phyloP scores from a whole-genome alignment of 2,329 filamentous ascomycete species.

The Aciculosporium take region DNA sequence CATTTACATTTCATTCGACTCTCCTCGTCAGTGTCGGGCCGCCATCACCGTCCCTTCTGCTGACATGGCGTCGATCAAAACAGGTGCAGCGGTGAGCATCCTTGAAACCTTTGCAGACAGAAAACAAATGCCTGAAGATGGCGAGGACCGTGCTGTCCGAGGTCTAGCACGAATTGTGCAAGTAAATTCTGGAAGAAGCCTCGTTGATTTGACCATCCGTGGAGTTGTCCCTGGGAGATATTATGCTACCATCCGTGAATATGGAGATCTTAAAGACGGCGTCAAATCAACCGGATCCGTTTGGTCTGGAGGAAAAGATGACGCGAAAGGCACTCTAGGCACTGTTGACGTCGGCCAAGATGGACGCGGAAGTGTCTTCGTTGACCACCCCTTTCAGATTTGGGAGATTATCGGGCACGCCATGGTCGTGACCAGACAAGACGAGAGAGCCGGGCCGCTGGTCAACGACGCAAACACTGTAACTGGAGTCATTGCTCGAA shows the following conservation, averaged over 20 bases:
- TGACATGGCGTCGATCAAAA: conserved; percentile 6
- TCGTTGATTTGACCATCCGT: conserved; percentile 76
- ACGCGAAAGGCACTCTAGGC: conserved; percentile 47
- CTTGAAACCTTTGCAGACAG: conserved; percentile 67
- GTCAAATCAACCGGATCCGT: conserved; percentile 71
- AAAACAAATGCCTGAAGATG: conserved; percentile 28
- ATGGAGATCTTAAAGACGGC: conserved; percentile 73
- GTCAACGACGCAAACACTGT: conserved; percentile 72
- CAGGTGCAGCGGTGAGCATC: conserved; percentile 82
- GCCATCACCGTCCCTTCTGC: neutral
- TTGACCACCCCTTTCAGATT: conserved; percentile 71
- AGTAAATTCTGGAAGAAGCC: conserved; percentile 60
- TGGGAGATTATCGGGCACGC: conserved; percentile 95
- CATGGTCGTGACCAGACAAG: conserved; percentile 63
- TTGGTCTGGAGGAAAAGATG: conserved; percentile 47
- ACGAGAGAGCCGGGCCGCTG: conserved; percentile 37
- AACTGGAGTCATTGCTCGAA: conserved; percentile 86
- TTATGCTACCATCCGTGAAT: conserved; percentile 69
- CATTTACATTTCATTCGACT: neutral
- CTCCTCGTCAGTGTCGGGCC: neutral
- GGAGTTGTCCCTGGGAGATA: conserved; percentile 73
- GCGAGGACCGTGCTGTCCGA: conserved; percentile 47
- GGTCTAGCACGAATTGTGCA: conserved; percentile 91
- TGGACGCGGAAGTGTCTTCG: conserved; percentile 64
- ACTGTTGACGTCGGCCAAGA: conserved; percentile 59